Base-by-base conservation (phyloP, 202 grass and related monocot species). In the Hordeum pubiflorum region DNA sequence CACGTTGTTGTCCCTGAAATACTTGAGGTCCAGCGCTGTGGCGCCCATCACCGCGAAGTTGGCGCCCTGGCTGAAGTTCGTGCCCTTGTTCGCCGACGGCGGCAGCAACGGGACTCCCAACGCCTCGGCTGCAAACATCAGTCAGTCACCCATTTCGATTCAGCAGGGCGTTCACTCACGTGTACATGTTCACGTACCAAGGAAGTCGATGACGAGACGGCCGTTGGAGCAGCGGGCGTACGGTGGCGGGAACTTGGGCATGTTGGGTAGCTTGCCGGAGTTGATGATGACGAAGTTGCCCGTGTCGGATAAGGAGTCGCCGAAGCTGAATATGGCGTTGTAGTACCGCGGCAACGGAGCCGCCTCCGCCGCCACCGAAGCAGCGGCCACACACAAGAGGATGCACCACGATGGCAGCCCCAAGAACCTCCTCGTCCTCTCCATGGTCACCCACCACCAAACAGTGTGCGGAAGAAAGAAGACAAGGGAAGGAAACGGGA, bases 11-110 rank as follows among this genome's bases (percentile, higher is more conserved):
- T 90, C 89, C 37, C 21, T 52, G 87, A 93, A 97, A 70, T 86
- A 97, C 34, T 86, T 57, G 26, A 93, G 81, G 72, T 85, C 81
- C 1, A 97, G 89, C 1, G 94, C 91, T 0, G 94, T 97, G 26
- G 91, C 91, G 9, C 91, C 94, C 54, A 90, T 94, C 23, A 93
- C 87, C 1, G 94, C 94, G 77, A 97, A 97, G 86, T 97, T 97
- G 37, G 94, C 91, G 4, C 94, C 94, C 80, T 93, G 91, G 48
- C 67, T 85, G 87, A 97, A 97, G 89, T 88, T 88, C 11, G 88
- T 86, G 62, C 88, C 89, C 70, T 69, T 91, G 64, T 90, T 89
- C 4, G 86, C 83, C 17, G 94, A 97, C 17, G 94, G 91, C 4
- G 94, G 91, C 4, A 97, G 64, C 29, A 97, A 69, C 8, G 94